phyloP scores from a whole-genome alignment of 2,329 filamentous ascomycete genomes.

The Mariannaea sp. region DNA sequence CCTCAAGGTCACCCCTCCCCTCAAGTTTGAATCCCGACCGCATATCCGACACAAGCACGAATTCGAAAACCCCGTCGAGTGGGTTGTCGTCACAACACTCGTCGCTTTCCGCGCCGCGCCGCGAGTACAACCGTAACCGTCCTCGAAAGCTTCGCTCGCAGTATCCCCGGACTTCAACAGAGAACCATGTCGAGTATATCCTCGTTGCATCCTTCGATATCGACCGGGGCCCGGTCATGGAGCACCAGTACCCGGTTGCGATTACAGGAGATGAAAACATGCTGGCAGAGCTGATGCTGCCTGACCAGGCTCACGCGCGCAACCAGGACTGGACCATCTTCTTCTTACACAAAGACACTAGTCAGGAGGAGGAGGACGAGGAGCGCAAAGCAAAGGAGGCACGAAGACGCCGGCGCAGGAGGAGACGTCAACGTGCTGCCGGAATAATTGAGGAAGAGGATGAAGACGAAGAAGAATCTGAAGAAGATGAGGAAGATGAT shows the following conservation, averaged over 20 bases:
- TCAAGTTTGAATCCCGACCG: constrained; percentile 56
- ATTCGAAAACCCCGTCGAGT: constrained; percentile 63
- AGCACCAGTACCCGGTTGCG: constrained; percentile 92
- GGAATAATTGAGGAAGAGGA: constrained; percentile 55
- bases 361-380: constrained; percentile 78
- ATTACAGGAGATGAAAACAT: constrained; percentile 98
- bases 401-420: constrained; percentile 55
- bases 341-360: constrained; percentile 95
- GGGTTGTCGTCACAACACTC: constrained; percentile 67
- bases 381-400: constrained; percentile 64
- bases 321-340: constrained; percentile 99
- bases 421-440: constrained; percentile 56
- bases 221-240: constrained; percentile 94
- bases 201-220: constrained; percentile 97
- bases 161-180: constrained; percentile 72
- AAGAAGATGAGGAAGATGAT: constrained; percentile 51
- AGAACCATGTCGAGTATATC: constrained; percentile 99
- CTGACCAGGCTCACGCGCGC: constrained; percentile 91
- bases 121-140: constrained; percentile 56
- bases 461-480: constrained; percentile 49
- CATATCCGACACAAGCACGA: constrained; percentile 62
- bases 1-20: constrained; percentile 60
- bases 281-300: constrained; percentile 97
- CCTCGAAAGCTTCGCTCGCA: constrained; percentile 69
- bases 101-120: constrained; percentile 58